Conservation (phyloP, 2,329 filamentous ascomycete species). For the Trichoderma simmonsii region DNA sequence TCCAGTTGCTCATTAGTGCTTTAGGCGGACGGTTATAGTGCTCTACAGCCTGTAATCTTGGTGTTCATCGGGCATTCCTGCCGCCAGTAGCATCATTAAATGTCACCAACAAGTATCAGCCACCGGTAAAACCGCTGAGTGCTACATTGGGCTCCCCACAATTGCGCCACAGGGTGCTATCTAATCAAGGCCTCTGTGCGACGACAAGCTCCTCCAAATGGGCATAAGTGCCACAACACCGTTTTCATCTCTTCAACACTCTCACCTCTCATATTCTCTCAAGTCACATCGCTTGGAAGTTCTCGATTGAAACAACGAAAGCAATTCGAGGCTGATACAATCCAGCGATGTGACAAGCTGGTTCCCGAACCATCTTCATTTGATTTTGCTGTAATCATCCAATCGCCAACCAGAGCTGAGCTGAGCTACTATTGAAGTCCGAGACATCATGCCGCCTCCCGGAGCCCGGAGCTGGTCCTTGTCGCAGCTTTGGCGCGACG, state of each 20-base stretch:
- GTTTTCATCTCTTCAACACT: neutral
- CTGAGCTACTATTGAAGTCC: neutral
- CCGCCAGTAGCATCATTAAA: neutral
- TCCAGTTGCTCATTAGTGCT: neutral
- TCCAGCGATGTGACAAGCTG: neutral
- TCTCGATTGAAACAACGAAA: neutral
- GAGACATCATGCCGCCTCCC: neutral
- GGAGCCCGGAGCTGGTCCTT: slow-evolving; percentile 31
- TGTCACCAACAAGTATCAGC: neutral
- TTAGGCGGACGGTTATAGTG: neutral
- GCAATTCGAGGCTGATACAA: neutral
- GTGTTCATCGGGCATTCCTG: neutral
- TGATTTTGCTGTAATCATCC: neutral
- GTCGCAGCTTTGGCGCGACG: slow-evolving; percentile 45
- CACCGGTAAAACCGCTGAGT: neutral
- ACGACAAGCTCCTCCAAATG: neutral
- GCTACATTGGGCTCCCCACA: neutral
- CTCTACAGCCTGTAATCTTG: neutral
- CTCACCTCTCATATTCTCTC: neutral
- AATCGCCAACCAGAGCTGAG: neutral
- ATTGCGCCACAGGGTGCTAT: neutral
- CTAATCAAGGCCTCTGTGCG: neutral
- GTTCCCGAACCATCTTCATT: neutral
- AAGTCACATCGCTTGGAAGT: neutral
- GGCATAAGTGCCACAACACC: slow-evolving; percentile 12